These are phyloP conservation scores for Closterium sp. DNA, from an alignment of 139 green algal species.

Conservation along the genomic window DNA sequence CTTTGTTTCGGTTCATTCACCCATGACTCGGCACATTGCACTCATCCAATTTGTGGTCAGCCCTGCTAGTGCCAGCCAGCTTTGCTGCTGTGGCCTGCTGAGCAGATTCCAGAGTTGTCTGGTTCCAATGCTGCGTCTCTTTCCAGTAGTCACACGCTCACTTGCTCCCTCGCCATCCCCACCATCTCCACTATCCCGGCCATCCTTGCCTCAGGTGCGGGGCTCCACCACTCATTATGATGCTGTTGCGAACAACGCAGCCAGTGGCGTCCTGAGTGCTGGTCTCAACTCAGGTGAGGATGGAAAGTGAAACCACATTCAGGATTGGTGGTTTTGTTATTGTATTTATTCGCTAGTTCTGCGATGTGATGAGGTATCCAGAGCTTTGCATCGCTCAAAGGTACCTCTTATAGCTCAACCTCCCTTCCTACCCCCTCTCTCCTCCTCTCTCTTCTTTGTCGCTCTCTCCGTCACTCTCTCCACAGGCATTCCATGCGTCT, in stretches of 20 bases:
- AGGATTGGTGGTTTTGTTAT: background rate
- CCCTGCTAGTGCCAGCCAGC: background rate
- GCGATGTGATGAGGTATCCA: too few relatives aligned
- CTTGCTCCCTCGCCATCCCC: background rate
- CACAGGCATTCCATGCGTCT: constrained; percentile 79
- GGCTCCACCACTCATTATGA: constrained; percentile 96
- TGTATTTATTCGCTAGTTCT: too few relatives aligned
- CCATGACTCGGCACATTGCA: background rate
- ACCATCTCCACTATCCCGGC: too few relatives aligned
- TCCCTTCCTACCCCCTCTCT: background rate
- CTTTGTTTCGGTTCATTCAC: background rate
- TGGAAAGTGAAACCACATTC: background rate
- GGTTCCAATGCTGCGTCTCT: background rate
- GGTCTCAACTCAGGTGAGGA: constrained; percentile 59
- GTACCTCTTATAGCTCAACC: background rate
- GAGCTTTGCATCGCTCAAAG: background rate
- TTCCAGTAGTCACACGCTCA: background rate
- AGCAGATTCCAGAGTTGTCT: background rate
- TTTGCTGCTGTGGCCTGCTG: background rate
- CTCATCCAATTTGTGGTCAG: background rate
- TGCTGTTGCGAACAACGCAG: constrained; percentile 81
- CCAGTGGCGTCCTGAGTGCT: constrained; percentile 74
- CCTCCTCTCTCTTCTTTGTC: background rate
- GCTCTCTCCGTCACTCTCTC: background rate
- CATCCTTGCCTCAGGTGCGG: constrained; percentile 57